Evolutionary conservation across 768 basidiomycete genomes (phyloP).

Genomic region (Serendipita sp.): DNA sequence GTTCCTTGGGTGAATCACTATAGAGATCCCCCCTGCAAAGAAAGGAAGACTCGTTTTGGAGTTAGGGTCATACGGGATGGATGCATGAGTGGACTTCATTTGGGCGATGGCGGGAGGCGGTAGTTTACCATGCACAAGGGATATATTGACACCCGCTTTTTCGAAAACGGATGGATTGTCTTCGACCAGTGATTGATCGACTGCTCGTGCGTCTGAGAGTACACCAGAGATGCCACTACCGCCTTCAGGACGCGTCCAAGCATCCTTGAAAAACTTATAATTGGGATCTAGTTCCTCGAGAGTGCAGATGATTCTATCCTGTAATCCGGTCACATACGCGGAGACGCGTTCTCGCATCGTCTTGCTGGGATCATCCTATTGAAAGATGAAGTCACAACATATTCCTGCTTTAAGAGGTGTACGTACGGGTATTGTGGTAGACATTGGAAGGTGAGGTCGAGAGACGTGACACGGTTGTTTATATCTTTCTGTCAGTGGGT

Average conservation of each 20-base stretch:
- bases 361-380: not conserved
- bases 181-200: conserved; percentile 16
- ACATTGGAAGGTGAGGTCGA: too few species aligned
- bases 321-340: conserved; percentile 57
- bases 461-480: too few species aligned
- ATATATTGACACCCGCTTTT: conserved; percentile 93
- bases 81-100: conserved; percentile 86
- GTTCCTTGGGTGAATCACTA: conserved; percentile 89
- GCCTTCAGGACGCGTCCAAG: conserved; percentile 36
- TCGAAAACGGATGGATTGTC: conserved; percentile 48
- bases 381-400: not conserved
- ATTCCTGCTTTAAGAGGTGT: too few species aligned
- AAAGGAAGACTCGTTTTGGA: conserved; percentile 60
- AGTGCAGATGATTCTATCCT: conserved; percentile 58
- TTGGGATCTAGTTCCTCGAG: conserved; percentile 67
- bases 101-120: conserved; percentile 82
- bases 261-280: conserved; percentile 22
- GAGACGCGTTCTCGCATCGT: conserved; percentile 68
- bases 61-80: conserved; percentile 44
- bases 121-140: conserved; percentile 74
- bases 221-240: conserved; percentile 18
- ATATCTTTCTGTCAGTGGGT: too few species aligned
- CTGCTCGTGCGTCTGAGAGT: conserved; percentile 6
- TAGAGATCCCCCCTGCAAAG: conserved; percentile 81
- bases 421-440: too few species aligned